Percentiles rank a stretch among this genome's conserved stretches.
Conservation (phyloP, 2,329 filamentous ascomycete genomes). For the Hyphodiscus sp. region DNA sequence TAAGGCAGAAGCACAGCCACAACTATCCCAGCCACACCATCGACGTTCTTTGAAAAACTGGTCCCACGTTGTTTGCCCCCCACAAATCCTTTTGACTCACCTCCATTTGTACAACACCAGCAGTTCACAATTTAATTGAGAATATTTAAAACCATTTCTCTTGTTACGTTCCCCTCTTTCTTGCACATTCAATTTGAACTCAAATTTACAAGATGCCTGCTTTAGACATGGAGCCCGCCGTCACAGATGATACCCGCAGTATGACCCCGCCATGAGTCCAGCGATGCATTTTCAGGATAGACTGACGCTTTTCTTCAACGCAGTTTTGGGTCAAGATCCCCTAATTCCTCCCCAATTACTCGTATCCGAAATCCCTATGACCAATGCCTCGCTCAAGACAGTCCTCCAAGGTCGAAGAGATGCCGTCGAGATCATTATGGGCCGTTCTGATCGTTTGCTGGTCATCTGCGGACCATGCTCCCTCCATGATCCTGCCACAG, state of each 20-base stretch:
- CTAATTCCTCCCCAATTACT: slow-evolving; percentile 85
- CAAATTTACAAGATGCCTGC: slow-evolving; percentile 23
- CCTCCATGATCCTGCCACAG: slow-evolving; percentile 85
- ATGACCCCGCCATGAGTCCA: slow-evolving; percentile 22
- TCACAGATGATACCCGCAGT: slow-evolving; percentile 48
- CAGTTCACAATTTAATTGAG: not conserved
- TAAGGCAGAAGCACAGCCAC: not conserved
- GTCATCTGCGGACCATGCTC: slow-evolving; percentile 96
- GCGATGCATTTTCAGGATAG: slow-evolving; percentile 1
- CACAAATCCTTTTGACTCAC: slow-evolving; percentile 6
- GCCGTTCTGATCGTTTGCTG: slow-evolving; percentile 66
- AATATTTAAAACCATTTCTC: not conserved
- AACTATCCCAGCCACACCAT: not conserved
- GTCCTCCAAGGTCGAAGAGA: slow-evolving; percentile 65
- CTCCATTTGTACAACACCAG: slow-evolving; percentile 2
- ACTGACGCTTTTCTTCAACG: slow-evolving; percentile 12
- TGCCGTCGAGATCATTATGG: slow-evolving; percentile 35
- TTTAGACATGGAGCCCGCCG: slow-evolving; percentile 25
- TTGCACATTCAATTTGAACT: not conserved
- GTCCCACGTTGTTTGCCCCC: not conserved
- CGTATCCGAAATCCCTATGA: slow-evolving; percentile 74
- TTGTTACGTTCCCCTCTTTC: not conserved
- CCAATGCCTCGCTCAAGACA: slow-evolving; percentile 55
- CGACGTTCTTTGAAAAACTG: no score
- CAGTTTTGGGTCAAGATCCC: slow-evolving; percentile 91